These are phyloP conservation scores for Daldinia loculata DNA, from an alignment of 495 filamentous ascomycete genomes.

Conservation along the genomic window DNA sequence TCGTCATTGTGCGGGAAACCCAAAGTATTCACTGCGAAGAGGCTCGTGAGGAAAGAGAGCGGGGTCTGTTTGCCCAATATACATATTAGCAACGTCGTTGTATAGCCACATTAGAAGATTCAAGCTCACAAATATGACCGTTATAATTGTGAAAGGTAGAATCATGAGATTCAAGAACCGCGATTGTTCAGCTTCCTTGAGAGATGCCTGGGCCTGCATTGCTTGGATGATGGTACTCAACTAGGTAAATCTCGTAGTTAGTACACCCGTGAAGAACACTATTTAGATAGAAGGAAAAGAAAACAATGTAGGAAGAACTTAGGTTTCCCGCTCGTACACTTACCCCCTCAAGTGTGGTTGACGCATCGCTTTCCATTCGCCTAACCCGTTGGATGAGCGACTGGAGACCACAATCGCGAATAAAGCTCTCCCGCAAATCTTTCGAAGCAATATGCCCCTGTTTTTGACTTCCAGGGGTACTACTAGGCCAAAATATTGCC, in stretches of 20 bases:
- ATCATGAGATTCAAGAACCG: neutral
- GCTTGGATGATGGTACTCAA: constrained; percentile 1
- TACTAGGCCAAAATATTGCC: neutral
- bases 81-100: neutral
- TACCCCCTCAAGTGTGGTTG: neutral
- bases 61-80: neutral
- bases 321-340: neutral
- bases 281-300: neutral
- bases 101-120: neutral
- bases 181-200: neutral
- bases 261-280: neutral
- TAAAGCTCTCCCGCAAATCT: neutral
- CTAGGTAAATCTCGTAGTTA: neutral
- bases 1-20: neutral
- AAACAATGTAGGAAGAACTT: neutral
- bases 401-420: neutral
- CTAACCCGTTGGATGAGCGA: neutral
- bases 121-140: neutral
- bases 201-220: neutral
- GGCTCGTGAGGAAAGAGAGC: constrained; percentile 1
- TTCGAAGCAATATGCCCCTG: neutral
- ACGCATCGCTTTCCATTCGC: neutral
- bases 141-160: neutral
- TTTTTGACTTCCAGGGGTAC: neutral
- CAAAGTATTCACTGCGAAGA: neutral